phyloP scores from a whole-genome alignment of 805 yeast genomes.

The Wickerhamomyces bisporus region DNA sequence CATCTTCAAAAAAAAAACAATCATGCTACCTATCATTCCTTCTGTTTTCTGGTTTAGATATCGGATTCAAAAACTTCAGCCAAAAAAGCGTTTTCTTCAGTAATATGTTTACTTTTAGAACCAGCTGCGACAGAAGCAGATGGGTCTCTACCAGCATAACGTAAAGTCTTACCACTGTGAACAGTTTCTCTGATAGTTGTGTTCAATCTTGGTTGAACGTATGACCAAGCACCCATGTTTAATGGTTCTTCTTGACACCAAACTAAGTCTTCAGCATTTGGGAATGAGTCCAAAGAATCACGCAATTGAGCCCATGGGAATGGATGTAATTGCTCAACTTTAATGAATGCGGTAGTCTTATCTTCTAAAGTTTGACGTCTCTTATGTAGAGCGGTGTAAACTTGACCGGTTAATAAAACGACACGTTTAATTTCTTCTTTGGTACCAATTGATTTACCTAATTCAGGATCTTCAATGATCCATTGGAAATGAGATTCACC shows the following conservation, averaged over 20 bases:
- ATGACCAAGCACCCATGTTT: constrained; percentile 90
- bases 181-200: constrained; percentile 73
- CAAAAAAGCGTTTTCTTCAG: constrained; percentile 86
- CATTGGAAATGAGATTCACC: constrained; percentile 92
- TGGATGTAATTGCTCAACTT: constrained; percentile 94
- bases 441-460: constrained; percentile 69
- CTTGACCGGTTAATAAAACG: constrained; percentile 88
- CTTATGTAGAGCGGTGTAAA: constrained; percentile 86
- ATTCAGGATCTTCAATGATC: constrained; percentile 89
- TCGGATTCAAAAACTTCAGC: constrained; percentile 78
- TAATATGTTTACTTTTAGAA: constrained; percentile 77
- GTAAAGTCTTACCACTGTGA: constrained; percentile 51
- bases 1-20: no score
- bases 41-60: no score
- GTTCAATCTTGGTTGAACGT: constrained; percentile 74
- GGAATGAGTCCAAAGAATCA: constrained; percentile 75
- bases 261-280: constrained; percentile 80
- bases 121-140: constrained; percentile 99
- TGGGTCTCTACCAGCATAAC: constrained; percentile 98
- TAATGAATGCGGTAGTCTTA: constrained; percentile 82
- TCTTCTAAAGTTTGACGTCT: constrained; percentile 73
- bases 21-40: no score
- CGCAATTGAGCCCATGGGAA: constrained; percentile 96
- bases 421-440: constrained; percentile 86
- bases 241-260: constrained; percentile 99